Percentiles rank a stretch among this genome's conserved stretches.
Evolutionary conservation across 306 rosid genomes (phyloP).

Genomic region (Lathyrus oleraceus): DNA sequence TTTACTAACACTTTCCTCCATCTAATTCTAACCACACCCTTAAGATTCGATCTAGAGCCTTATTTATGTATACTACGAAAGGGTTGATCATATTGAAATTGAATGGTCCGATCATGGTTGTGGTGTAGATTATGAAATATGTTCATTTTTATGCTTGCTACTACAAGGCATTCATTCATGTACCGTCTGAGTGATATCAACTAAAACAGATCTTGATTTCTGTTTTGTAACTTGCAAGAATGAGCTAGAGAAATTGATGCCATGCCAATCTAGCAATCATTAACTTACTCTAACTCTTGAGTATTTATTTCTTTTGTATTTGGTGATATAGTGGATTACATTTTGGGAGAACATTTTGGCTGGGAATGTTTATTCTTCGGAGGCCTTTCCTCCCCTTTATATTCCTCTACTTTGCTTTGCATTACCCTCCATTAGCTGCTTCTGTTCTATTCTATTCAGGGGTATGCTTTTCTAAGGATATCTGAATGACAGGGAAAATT

Average conservation of each 20-base stretch:
- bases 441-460: constrained; percentile 5
- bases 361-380: not conserved
- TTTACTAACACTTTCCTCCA: constrained; percentile 15
- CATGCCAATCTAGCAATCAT: constrained; percentile 1
- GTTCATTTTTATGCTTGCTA: constrained; percentile 25
- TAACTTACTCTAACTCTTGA: not conserved
- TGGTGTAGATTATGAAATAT: constrained; percentile 9
- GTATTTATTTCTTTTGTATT: not conserved
- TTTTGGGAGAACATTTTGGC: not conserved
- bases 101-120: constrained; percentile 19
- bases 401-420: constrained; percentile 10
- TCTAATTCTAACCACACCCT: not conserved
- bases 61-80: not conserved
- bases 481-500: constrained; percentile 15
- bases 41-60: constrained; percentile 9
- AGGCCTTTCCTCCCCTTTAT: constrained; percentile 15
- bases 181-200: constrained; percentile 10
- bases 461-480: constrained; percentile 16
- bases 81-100: not conserved
- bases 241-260: not conserved
- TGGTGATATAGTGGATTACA: not conserved
- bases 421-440: not conserved
- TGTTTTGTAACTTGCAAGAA: constrained; percentile 10
- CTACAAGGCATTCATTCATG: not conserved
- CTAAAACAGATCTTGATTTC: constrained; percentile 1